Conservation (phyloP, 495 filamentous ascomycete genomes). For the Umbilicaria muhlenbergii region DNA sequence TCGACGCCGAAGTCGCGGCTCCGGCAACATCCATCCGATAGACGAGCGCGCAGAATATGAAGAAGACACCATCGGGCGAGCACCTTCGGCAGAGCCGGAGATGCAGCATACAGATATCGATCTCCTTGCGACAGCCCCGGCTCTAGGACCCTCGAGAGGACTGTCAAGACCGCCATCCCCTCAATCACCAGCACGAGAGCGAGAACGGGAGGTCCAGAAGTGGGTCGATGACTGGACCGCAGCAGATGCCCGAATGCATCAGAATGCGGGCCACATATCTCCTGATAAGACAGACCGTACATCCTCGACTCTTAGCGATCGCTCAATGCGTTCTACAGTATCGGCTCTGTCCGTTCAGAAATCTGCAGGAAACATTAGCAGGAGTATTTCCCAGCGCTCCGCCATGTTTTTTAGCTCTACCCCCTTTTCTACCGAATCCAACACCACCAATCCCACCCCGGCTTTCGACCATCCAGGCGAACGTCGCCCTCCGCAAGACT, state of each 20-base stretch:
- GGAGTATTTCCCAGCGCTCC: constrained; percentile 22
- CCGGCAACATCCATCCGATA: constrained; percentile 46
- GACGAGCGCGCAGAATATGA: constrained; percentile 54
- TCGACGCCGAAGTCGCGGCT: constrained; percentile 26
- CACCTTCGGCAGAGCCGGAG: constrained; percentile 10
- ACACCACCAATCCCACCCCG: constrained; percentile 1
- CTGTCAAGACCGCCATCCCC: constrained; percentile 11
- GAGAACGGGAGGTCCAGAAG: constrained; percentile 36
- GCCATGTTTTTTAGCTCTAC: constrained; percentile 9
- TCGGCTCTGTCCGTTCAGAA: constrained; percentile 16
- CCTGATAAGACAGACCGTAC: constrained; percentile 40
- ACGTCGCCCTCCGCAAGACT: neutral
- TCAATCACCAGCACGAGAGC: constrained; percentile 13
- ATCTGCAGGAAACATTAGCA: constrained; percentile 14
- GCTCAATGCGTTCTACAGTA: constrained; percentile 20
- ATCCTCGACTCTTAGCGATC: constrained; percentile 38
- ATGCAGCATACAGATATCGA: constrained; percentile 8
- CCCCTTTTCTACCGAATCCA: constrained; percentile 3
- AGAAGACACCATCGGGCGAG: constrained; percentile 18
- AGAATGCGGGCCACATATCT: constrained; percentile 21
- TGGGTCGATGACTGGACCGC: constrained; percentile 48
- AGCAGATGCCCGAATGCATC: constrained; percentile 29
- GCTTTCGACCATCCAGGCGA: neutral
- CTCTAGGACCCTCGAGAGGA: constrained; percentile 5
- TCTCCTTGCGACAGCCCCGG: constrained; percentile 5